Evolutionary conservation across 768 basidiomycete genomes (phyloP), one percentile per base, ranked within the genome.

Genomic region (Pleurotus eryngii): DNA sequence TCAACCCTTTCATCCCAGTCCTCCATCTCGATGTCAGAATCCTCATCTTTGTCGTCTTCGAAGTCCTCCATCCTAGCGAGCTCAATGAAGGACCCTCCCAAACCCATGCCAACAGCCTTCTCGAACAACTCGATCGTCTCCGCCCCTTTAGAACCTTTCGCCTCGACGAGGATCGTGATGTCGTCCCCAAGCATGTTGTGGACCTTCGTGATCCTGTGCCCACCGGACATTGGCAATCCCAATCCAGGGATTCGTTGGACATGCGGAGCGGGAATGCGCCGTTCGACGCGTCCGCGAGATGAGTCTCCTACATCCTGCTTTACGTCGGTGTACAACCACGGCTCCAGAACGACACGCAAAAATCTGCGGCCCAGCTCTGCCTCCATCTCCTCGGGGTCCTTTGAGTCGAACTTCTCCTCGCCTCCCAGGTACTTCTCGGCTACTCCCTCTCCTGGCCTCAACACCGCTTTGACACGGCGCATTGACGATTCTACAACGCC

Each of bases 71-170:
- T 64, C 42, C 78, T 77, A 35, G 69, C 78, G 15, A 87, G 74
- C 71, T 89, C 83, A 11, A 86, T 76, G 78, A 81, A 88, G 54
- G 78, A 76, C 9, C 80, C 86, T 2, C 74, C 75, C 18, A 89
- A 60, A 3, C 84, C 85, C 74, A 87, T 78, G 7, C 85, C 84
- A 8, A 74, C 67, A 2, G 51, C 35, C 15, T 42, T 54, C 39
- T 40, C 18, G 37, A 54, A 54, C 4, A 54, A 17, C 12, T 60
- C 53, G 39, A 86, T 60, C 40, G 67, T 68, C 35, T 81, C 71
- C 12, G 74, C 71, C 0, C 74, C 65, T 24, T 80, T 70, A 8
- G 74, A 71, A 0, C 74, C 65, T 9, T 69, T 67, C 3, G 78
- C 75, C 18, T 76, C 71, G 6, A 87, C 68, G 30, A 85, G 74